Percentiles rank a stretch among this genome's conserved stretches.
Conservation (phyloP, 441 rosid genomes). For the Erysimum cheiri region DNA sequence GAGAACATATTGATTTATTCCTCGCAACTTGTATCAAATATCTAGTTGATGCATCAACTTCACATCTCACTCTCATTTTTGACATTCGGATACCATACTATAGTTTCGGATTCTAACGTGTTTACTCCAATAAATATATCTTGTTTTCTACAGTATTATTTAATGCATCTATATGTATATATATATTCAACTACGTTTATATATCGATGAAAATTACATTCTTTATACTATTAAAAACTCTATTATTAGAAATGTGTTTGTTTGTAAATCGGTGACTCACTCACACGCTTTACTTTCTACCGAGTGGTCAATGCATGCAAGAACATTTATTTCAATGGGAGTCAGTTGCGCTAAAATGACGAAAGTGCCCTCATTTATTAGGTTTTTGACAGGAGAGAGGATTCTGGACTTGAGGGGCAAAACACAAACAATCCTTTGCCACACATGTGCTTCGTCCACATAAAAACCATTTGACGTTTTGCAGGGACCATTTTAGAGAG, state of each 20-base stretch:
- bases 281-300: slow-evolving; percentile 34
- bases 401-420: slow-evolving; percentile 14
- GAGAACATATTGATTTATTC: slow-evolving; percentile 36
- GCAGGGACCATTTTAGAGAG: slow-evolving; percentile 44
- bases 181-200: neutral
- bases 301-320: slow-evolving; percentile 25
- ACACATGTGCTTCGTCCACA: slow-evolving; percentile 46
- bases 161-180: slow-evolving; percentile 9
- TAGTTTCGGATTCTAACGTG: slow-evolving; percentile 44
- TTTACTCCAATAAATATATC: slow-evolving; percentile 35
- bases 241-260: slow-evolving; percentile 33
- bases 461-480: slow-evolving; percentile 45
- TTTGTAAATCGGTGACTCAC: slow-evolving; percentile 33
- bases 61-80: slow-evolving; percentile 44
- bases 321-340: neutral
- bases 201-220: neutral
- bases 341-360: slow-evolving; percentile 17
- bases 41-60: slow-evolving; percentile 36
- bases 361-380: slow-evolving; percentile 20
- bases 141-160: slow-evolving; percentile 31
- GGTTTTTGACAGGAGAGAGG: slow-evolving; percentile 15
- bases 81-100: slow-evolving; percentile 40
- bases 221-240: neutral
- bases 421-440: slow-evolving; percentile 42
- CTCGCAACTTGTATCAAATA: slow-evolving; percentile 35